Evolutionary conservation across 2,329 filamentous ascomycete species (phyloP).

Genomic region (Colletotrichum sojae): DNA sequence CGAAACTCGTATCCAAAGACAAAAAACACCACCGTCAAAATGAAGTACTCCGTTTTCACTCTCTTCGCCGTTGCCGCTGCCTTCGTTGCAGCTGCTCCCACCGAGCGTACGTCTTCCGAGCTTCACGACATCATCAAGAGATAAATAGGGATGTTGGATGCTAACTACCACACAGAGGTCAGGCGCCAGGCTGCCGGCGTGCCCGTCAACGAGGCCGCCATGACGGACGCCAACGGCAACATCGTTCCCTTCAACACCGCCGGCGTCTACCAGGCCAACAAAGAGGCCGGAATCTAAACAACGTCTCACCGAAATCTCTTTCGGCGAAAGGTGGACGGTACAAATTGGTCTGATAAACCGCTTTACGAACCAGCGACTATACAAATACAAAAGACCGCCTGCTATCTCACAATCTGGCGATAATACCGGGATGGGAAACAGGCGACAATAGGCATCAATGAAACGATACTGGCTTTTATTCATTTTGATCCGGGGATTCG

Average conservation of each 20-base stretch:
- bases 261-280: slow-evolving; percentile 58
- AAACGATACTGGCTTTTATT: slow-evolving; percentile 28
- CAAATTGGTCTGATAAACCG: not conserved
- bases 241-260: slow-evolving; percentile 60
- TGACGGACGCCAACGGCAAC: slow-evolving; percentile 62
- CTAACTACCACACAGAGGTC: slow-evolving; percentile 46
- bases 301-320: not conserved
- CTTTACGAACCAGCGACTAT: slow-evolving; percentile 25
- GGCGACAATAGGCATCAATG: slow-evolving; percentile 27
- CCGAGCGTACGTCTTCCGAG: slow-evolving; percentile 35
- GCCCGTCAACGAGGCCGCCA: slow-evolving; percentile 58
- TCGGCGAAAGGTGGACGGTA: slow-evolving; percentile 23
- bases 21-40: slow-evolving; percentile 56
- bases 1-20: slow-evolving; percentile 40
- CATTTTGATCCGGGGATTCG: slow-evolving; percentile 24
- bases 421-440: slow-evolving; percentile 25
- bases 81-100: slow-evolving; percentile 57
- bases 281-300: slow-evolving; percentile 53
- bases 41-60: slow-evolving; percentile 66
- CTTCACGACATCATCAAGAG: not conserved
- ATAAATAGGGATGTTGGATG: not conserved
- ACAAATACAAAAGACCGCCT: slow-evolving; percentile 19
- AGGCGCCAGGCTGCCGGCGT: slow-evolving; percentile 50
- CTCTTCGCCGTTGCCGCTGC: slow-evolving; percentile 63
- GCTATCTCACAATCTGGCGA: slow-evolving; percentile 31